Evolutionary conservation across 257 asterid species (phyloP).

Genomic region (Solanum sejunctum): DNA sequence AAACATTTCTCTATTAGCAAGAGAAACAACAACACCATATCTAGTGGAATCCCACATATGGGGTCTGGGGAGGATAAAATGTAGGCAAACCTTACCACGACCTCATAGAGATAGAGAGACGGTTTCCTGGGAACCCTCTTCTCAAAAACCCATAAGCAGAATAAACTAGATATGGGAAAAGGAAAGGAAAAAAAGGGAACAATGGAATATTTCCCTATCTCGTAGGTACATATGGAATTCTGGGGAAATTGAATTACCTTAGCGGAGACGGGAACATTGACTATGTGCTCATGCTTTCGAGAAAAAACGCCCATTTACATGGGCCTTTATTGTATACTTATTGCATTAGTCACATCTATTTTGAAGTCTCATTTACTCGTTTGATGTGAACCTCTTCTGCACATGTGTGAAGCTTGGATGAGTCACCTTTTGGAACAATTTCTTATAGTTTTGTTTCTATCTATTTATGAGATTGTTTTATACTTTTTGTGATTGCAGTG

Average conservation of each 20-base stretch:
- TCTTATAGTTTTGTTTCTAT: neutral
- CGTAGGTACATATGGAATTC: neutral
- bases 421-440: neutral
- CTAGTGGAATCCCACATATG: too few relatives aligned
- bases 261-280: neutral
- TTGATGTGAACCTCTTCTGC: neutral
- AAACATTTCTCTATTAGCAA: neutral
- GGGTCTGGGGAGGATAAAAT: too few relatives aligned
- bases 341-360: neutral
- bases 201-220: neutral
- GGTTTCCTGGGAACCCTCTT: too few relatives aligned
- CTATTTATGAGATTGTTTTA: neutral
- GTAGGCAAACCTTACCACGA: too few relatives aligned
- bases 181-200: neutral
- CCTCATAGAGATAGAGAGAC: too few relatives aligned
- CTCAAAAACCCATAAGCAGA: too few relatives aligned
- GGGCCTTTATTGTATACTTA: neutral
- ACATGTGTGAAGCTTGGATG: neutral
- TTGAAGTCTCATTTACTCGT: neutral
- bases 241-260: neutral
- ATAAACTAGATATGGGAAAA: too few relatives aligned
- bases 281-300: neutral
- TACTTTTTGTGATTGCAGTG: slow-evolving; percentile 17
- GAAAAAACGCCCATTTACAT: neutral
- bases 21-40: neutral